phyloP scores from a whole-genome alignment of 2,329 filamentous ascomycete genomes.

The Trichophyton rubrum region DNA sequence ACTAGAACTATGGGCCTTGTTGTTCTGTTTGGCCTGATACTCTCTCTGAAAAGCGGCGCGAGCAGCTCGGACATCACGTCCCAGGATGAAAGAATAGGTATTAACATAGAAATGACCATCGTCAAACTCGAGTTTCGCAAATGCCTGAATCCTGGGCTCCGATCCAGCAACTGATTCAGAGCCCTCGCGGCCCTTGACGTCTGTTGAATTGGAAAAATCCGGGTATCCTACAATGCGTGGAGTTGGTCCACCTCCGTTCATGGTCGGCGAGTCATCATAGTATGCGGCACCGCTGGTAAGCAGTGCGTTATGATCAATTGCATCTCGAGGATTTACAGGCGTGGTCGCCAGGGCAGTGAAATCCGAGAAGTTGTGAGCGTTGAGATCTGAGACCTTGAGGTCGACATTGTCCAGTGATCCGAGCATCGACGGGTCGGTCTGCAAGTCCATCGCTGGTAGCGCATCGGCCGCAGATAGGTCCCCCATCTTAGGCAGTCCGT shows the following conservation, averaged over 20 bases:
- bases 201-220: conserved; percentile 21
- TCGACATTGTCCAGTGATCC: not conserved
- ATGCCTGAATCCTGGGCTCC: conserved; percentile 43
- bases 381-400: conserved; percentile 6
- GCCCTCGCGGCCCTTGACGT: conserved; percentile 20
- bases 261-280: conserved; percentile 25
- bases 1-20: conserved; percentile 36
- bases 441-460: not conserved
- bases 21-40: conserved; percentile 30
- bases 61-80: conserved; percentile 45
- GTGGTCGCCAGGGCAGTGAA: conserved; percentile 26
- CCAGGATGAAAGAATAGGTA: conserved; percentile 50
- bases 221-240: conserved; percentile 15
- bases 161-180: conserved; percentile 28
- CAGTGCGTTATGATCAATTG: conserved; percentile 29
- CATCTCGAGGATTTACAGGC: conserved; percentile 24
- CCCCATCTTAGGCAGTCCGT: not conserved
- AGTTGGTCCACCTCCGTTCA: conserved; percentile 7
- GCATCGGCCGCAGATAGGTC: not conserved
- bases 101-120: conserved; percentile 56
- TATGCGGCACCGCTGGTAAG: conserved; percentile 21
- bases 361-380: conserved; percentile 14
- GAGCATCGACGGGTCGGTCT: not conserved
- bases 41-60: conserved; percentile 36
- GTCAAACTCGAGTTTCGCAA: conserved; percentile 51